Evolutionary conservation across 352 stramenopile species (phyloP), one percentile per base, ranked within the genome.

Genomic region (Phytophthora nicotianae): DNA sequence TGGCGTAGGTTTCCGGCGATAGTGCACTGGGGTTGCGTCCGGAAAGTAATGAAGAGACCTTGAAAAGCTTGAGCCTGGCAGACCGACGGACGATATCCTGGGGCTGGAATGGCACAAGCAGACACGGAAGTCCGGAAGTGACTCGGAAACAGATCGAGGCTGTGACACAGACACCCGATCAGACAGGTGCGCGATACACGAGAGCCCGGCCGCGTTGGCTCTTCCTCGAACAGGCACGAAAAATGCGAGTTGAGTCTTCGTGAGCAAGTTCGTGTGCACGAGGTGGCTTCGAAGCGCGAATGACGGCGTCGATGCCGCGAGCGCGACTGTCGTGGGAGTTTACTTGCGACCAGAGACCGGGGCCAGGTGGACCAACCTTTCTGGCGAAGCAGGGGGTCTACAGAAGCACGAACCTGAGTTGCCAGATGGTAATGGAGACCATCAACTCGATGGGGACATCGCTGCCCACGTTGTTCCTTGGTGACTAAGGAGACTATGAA

Each of bases 191-290:
- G 26, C 45, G 37, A 57, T 57, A 57, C 21, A 45, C 47, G 21
- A 52, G n/a, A 59, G 58, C 38, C 29, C 51, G 48, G 50, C 1
- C 50, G 50, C 26, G 17, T 66, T 45, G 37, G 16, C 60, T 47
- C 53, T 61, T 52, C 59, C 58, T 55, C 58, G n/a, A 51, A 38
- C 51, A 13, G 5, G 9, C 32, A 23, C 40, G 54, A 61, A 65
- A 65, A 65, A 70, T 62, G 50, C 50, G n/a, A 61, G 40, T 64
- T 50, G 59, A 68, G 50, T n/a, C 37, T 57, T 67, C 59, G 51
- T 57, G 38, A 51, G 23, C 47, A 29, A 56, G 32, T 35, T 53
- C 33, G 38, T 43, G 50, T 64, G 56, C 47, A 21, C 38, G 56
- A 49, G 32, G 54, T 48, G 43, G 54, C 21, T 43, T 50, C 35